These are phyloP conservation scores for Gracilaria domingensis DNA, from an alignment of 23 red algal genomes.

Conservation along the genomic window DNA sequence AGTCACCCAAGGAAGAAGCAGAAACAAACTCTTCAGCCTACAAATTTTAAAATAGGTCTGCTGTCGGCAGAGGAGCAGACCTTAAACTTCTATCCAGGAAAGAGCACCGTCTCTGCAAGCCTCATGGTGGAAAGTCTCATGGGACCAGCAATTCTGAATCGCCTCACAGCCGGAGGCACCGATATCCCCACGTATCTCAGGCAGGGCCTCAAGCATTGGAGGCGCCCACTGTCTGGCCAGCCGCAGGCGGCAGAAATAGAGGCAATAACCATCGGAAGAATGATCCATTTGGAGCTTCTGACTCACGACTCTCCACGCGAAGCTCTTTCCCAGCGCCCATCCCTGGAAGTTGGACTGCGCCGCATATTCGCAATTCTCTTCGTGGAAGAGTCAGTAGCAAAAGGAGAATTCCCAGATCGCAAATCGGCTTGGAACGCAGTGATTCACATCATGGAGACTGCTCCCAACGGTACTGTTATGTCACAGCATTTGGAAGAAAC, in stretches of 20 bases:
- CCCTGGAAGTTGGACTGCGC: constrained; percentile 12
- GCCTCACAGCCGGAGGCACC: constrained; percentile 7
- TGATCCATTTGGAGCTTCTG: constrained; percentile 26
- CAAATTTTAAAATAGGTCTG: background rate
- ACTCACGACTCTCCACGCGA: background rate
- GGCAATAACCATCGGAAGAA: constrained; percentile 10
- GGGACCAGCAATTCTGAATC: background rate
- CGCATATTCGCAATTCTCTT: constrained; percentile 11
- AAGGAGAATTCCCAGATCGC: background rate
- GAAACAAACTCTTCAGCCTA: background rate
- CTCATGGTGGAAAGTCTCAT: background rate
- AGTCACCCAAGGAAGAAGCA: background rate
- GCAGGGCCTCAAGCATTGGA: background rate
- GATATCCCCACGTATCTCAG: background rate
- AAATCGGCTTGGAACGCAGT: background rate
- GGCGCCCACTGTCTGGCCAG: background rate
- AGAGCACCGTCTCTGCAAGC: background rate
- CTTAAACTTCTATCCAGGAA: constrained; percentile 7
- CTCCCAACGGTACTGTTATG: too few species aligned
- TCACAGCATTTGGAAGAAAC: too few species aligned
- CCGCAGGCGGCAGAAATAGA: background rate
- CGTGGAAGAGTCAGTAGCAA: background rate
- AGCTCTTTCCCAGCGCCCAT: background rate
- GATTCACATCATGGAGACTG: background rate
- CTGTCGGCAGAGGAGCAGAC: background rate